Conservation (phyloP, 1,139 yeast genomes). For the Meyerozyma carpophila region DNA sequence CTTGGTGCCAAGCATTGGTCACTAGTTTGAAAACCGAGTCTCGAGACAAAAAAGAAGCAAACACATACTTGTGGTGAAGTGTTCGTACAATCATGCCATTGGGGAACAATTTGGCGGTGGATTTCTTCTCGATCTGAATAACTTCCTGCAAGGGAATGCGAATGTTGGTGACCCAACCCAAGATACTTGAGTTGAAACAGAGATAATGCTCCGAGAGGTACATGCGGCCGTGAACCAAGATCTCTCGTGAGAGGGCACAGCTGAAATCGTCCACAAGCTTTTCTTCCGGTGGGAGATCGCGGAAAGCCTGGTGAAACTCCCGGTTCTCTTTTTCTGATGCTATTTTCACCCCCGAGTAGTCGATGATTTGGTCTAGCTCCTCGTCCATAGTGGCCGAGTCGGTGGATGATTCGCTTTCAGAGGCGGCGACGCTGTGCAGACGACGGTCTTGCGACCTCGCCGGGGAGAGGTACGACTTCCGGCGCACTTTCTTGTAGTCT, state of each 20-base stretch:
- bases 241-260: slow-evolving; percentile 70
- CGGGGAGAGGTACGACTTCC: slow-evolving; percentile 13
- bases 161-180: slow-evolving; percentile 69
- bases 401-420: slow-evolving; percentile 11
- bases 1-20: slow-evolving; percentile 56
- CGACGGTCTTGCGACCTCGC: slow-evolving; percentile 3
- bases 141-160: slow-evolving; percentile 66
- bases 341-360: slow-evolving; percentile 19
- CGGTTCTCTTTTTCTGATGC: slow-evolving; percentile 46
- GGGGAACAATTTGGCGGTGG: slow-evolving; percentile 15
- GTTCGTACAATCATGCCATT: slow-evolving; percentile 71
- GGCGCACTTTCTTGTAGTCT: slow-evolving; percentile 16
- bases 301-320: slow-evolving; percentile 61
- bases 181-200: slow-evolving; percentile 66
- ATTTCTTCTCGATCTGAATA: slow-evolving; percentile 55
- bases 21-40: slow-evolving; percentile 61
- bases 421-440: slow-evolving; percentile 7
- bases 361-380: slow-evolving; percentile 12
- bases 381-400: slow-evolving; percentile 10
- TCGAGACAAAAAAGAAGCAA: slow-evolving; percentile 68
- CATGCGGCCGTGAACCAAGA: slow-evolving; percentile 66
- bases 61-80: slow-evolving; percentile 62
- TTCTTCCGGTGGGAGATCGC: slow-evolving; percentile 49
- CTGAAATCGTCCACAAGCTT: slow-evolving; percentile 58
- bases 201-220: slow-evolving; percentile 56